Percentiles rank a stretch among this genome's conserved stretches.
Conservation (phyloP, 495 filamentous ascomycete species). For the Penicillium turbatum region DNA sequence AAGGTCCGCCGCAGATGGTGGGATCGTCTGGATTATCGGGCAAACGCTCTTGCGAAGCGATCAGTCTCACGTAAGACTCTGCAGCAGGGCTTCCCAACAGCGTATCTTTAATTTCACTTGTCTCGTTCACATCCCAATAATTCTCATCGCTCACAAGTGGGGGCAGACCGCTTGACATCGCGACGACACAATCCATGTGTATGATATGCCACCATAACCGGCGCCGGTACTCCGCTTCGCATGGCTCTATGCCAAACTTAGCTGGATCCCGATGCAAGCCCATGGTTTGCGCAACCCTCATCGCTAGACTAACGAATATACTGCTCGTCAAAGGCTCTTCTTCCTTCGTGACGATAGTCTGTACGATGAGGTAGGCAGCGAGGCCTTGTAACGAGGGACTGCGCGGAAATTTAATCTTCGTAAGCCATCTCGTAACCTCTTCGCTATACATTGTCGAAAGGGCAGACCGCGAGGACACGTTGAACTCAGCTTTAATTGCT, state of each 20-base stretch:
- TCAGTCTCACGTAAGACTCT: constrained; percentile 34
- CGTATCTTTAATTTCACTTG: constrained; percentile 45
- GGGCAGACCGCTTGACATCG: constrained; percentile 46
- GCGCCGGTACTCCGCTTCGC: constrained; percentile 65
- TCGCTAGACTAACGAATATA: constrained; percentile 50
- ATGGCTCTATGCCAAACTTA: constrained; percentile 57
- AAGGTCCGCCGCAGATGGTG: constrained; percentile 40
- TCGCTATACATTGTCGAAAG: constrained; percentile 41
- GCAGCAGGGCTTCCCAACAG: constrained; percentile 38
- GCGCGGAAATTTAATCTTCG: constrained; percentile 43
- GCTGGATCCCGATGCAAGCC: constrained; percentile 68
- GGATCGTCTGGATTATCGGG: constrained; percentile 45
- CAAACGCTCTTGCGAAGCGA: constrained; percentile 30
- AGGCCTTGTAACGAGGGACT: constrained; percentile 44
- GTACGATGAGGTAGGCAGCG: constrained; percentile 43
- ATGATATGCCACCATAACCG: constrained; percentile 73
- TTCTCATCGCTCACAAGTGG: constrained; percentile 43
- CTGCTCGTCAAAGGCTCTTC: constrained; percentile 48
- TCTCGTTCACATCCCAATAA: constrained; percentile 46
- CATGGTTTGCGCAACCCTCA: constrained; percentile 69
- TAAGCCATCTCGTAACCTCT: constrained; percentile 41
- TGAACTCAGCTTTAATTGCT: constrained; percentile 44
- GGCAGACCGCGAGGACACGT: constrained; percentile 29
- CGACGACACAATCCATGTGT: constrained; percentile 55
- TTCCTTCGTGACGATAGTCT: constrained; percentile 46